phyloP scores from a whole-genome alignment of 2,329 filamentous ascomycete species.

The Talaromyces funiculosus region DNA sequence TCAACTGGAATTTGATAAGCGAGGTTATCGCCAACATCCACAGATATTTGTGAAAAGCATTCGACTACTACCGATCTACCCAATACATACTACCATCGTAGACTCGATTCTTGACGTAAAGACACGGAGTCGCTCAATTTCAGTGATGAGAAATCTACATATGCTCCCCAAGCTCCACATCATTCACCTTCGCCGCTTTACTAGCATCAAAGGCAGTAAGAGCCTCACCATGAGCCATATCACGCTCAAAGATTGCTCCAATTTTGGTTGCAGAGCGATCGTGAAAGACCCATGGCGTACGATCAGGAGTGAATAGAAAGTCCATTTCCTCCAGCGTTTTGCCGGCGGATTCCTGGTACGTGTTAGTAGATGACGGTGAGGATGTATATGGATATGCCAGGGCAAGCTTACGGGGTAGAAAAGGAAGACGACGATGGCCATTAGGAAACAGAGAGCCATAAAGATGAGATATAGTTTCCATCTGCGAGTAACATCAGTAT shows the following conservation, averaged over 20 bases:
- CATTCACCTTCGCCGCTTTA: not conserved
- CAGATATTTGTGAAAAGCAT: not conserved
- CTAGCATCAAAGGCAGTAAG: constrained; percentile 20
- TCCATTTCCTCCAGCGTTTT: constrained; percentile 22
- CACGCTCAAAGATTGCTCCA: constrained; percentile 22
- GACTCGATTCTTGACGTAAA: too few species aligned
- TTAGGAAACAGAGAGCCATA: constrained; percentile 21
- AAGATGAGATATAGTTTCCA: constrained; percentile 23
- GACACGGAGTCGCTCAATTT: not conserved
- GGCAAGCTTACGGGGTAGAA: constrained; percentile 19
- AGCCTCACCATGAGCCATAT: constrained; percentile 20
- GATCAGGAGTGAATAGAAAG: constrained; percentile 19
- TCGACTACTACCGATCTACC: not conserved
- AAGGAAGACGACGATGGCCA: constrained; percentile 20
- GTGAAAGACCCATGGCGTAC: constrained; percentile 19
- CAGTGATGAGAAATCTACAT: not conserved
- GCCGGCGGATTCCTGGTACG: constrained; percentile 18
- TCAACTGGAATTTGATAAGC: not conserved
- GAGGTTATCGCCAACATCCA: not conserved
- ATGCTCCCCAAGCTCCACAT: not conserved
- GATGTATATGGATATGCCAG: not conserved
- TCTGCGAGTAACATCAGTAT: constrained; percentile 8
- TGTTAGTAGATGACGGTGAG: not conserved
- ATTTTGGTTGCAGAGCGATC: constrained; percentile 20
- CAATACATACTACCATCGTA: too few species aligned